Conservation (phyloP, 768 basidiomycete species). For the Macrolepiota dolichaula region DNA sequence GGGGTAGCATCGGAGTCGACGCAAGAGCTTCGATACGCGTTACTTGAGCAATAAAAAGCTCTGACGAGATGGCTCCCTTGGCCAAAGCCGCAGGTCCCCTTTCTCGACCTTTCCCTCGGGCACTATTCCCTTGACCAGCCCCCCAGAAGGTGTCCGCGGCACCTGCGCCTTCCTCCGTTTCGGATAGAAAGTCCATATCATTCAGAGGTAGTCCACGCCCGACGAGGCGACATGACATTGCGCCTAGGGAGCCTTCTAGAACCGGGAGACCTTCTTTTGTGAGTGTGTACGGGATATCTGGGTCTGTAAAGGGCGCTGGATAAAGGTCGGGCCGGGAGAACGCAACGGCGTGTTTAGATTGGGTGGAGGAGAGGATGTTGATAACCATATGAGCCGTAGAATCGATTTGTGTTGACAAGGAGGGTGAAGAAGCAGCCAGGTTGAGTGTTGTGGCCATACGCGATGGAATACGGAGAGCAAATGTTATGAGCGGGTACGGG, state of each 20-base stretch:
- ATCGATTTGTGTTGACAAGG: slow-evolving; percentile 14
- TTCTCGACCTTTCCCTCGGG: slow-evolving; percentile 2
- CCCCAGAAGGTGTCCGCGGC: not conserved
- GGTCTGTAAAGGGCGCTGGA: slow-evolving; percentile 49
- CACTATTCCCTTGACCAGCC: not conserved
- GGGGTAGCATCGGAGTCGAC: not conserved
- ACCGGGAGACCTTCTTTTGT: slow-evolving; percentile 58
- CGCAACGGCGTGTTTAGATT: slow-evolving; percentile 55
- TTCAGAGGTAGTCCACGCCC: slow-evolving; percentile 58
- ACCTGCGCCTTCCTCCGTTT: not conserved
- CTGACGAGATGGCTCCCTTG: not conserved
- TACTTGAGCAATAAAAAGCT: slow-evolving; percentile 11
- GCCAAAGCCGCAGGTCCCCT: not conserved
- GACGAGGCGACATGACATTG: slow-evolving; percentile 69
- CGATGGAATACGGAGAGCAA: slow-evolving; percentile 87
- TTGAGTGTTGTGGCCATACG: slow-evolving; percentile 71
- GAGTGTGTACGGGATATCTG: slow-evolving; percentile 32
- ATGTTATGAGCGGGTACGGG: slow-evolving; percentile 83
- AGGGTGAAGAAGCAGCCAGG: slow-evolving; percentile 15
- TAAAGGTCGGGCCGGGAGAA: slow-evolving; percentile 76
- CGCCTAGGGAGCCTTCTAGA: slow-evolving; percentile 59
- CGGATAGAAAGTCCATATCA: slow-evolving; percentile 39
- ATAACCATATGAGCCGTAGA: slow-evolving; percentile 60
- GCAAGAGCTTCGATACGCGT: slow-evolving; percentile 9
- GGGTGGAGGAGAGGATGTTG: slow-evolving; percentile 73